phyloP scores from a whole-genome alignment of 371 early-diverging fungal species.

The Neoconidiobolus thromboides region DNA sequence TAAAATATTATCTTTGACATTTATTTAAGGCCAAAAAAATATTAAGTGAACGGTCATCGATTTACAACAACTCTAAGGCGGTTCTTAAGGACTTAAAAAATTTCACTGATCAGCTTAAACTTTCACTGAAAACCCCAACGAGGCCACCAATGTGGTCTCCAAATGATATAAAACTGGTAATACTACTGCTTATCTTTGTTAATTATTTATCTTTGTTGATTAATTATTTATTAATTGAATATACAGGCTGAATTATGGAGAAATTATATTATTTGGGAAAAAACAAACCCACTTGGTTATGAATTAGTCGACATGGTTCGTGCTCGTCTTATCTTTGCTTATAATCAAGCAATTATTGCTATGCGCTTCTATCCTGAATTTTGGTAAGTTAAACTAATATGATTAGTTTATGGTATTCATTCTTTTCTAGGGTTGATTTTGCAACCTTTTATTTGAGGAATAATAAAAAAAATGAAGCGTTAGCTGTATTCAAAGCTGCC shows the following conservation, averaged over 20 bases:
- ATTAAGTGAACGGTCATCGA: conserved; percentile 56
- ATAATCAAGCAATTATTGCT: conserved; percentile 63
- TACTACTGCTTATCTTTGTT: neutral
- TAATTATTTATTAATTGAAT: neutral
- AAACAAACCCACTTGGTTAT: conserved; percentile 61
- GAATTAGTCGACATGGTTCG: conserved; percentile 35
- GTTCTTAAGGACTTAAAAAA: conserved; percentile 58
- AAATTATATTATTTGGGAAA: conserved; percentile 78
- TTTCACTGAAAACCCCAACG: conserved; percentile 39
- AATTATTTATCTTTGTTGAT: neutral
- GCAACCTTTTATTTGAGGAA: conserved; percentile 48
- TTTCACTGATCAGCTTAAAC: conserved; percentile 30
- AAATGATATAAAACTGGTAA: conserved; percentile 43
- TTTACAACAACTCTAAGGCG: conserved; percentile 84
- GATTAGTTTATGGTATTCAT: conserved; percentile 5
- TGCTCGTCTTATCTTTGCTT: conserved; percentile 63
- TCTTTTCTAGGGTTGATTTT: conserved; percentile 35
- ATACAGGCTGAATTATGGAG: conserved; percentile 54
- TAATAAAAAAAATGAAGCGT: conserved; percentile 50
- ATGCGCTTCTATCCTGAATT: conserved; percentile 78
- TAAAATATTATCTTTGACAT: neutral
- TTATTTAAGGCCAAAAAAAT: conserved; percentile 59
- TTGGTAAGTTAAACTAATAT: conserved; percentile 28
- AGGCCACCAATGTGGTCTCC: conserved; percentile 67
- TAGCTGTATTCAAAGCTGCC: conserved; percentile 45